phyloP scores from a whole-genome alignment of 129 eudicot species.

The Flaveria linearis region DNA sequence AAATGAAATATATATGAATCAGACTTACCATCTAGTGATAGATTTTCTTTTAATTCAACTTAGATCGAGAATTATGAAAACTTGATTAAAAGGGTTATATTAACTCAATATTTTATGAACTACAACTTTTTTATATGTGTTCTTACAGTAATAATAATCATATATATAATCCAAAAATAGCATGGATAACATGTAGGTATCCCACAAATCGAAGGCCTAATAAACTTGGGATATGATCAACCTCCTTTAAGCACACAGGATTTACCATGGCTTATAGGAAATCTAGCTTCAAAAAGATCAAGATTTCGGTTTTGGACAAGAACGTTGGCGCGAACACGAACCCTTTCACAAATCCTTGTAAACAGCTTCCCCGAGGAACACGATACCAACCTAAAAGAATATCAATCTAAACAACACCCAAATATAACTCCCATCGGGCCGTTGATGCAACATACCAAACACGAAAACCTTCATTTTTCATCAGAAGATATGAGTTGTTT shows the following conservation, averaged over 20 bases:
- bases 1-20: too few relatives aligned
- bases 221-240: constrained; percentile 44
- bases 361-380: constrained; percentile 49
- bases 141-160: too few relatives aligned
- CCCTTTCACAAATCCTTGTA: constrained; percentile 53
- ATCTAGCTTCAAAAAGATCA: constrained; percentile 47
- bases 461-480: constrained; percentile 29
- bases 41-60: too few relatives aligned
- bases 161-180: neutral
- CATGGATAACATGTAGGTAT: constrained; percentile 45
- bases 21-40: too few relatives aligned
- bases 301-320: constrained; percentile 79
- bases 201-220: constrained; percentile 56
- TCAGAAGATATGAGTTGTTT: constrained; percentile 52
- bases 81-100: too few relatives aligned
- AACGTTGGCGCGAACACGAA: constrained; percentile 53
- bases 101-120: too few relatives aligned
- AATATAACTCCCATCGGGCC: constrained; percentile 52
- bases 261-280: constrained; percentile 92
- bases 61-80: too few relatives aligned
- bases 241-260: constrained; percentile 52
- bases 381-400: constrained; percentile 5
- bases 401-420: constrained; percentile 15
- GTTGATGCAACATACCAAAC: constrained; percentile 25
- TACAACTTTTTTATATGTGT: too few relatives aligned